These are phyloP conservation scores for Boletellus ananas DNA, from an alignment of 768 basidiomycete genomes.

Conservation along the genomic window DNA sequence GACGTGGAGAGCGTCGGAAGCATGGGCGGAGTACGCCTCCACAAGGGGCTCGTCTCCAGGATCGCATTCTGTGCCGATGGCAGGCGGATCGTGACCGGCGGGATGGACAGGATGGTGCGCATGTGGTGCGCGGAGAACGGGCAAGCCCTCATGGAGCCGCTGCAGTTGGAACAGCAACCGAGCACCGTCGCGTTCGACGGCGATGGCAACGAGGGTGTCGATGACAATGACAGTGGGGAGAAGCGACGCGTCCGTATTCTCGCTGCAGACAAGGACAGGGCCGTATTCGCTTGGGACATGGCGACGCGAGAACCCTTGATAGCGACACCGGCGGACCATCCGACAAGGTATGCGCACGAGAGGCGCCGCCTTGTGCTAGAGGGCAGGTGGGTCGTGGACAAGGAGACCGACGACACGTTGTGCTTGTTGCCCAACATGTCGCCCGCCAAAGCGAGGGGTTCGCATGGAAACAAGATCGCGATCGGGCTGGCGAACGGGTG, in stretches of 20 bases:
- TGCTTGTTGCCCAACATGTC: conserved; percentile 30
- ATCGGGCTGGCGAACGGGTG: conserved; percentile 29
- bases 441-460: conserved; percentile 20
- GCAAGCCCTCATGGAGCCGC: conserved; percentile 14
- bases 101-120: conserved; percentile 27
- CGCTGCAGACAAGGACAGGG: conserved; percentile 20
- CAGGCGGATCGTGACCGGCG: conserved; percentile 27
- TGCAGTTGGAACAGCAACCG: conserved; percentile 19
- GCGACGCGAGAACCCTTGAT: conserved; percentile 16
- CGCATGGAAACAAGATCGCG: conserved; percentile 19
- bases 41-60: conserved; percentile 26
- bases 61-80: conserved; percentile 30
- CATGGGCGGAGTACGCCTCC: conserved; percentile 21
- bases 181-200: conserved; percentile 23
- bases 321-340: conserved; percentile 22
- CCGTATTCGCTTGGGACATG: conserved; percentile 28
- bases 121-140: conserved; percentile 29
- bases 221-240: neutral
- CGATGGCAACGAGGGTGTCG: neutral
- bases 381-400: conserved; percentile 26
- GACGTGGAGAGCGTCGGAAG: conserved; percentile 28
- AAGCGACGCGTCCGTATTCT: conserved; percentile 13
- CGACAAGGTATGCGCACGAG: neutral
- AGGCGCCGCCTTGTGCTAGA: conserved; percentile 13
- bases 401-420: conserved; percentile 9